Percentiles rank a stretch among this genome's conserved stretches.
phyloP scores from a whole-genome alignment of 192 early-diverging fungal species.

The Coemansia sp. region DNA sequence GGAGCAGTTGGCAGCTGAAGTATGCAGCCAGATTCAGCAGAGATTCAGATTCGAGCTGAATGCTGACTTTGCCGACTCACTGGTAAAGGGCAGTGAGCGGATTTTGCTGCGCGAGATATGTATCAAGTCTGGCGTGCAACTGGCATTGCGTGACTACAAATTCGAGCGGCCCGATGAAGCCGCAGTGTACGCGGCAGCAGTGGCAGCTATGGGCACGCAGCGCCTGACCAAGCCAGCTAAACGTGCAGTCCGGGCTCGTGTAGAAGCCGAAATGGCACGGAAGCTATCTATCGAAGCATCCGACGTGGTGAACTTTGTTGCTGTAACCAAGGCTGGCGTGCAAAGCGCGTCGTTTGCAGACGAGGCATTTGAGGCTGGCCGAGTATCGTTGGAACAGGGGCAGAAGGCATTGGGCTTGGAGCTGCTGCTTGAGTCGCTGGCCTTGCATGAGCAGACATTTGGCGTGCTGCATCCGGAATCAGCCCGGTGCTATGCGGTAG shows the following conservation, averaged over 20 bases:
- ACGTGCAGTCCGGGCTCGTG: slow-evolving; percentile 57
- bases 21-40: slow-evolving; percentile 63
- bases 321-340: slow-evolving; percentile 33
- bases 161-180: slow-evolving; percentile 54
- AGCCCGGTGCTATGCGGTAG: slow-evolving; percentile 74
- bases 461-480: slow-evolving; percentile 90
- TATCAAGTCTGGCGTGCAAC: slow-evolving; percentile 81
- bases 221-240: slow-evolving; percentile 57
- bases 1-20: slow-evolving; percentile 52
- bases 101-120: slow-evolving; percentile 82
- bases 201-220: slow-evolving; percentile 21
- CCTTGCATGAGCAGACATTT: slow-evolving; percentile 90
- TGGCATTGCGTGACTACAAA: slow-evolving; percentile 75
- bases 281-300: slow-evolving; percentile 20
- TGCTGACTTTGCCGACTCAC: slow-evolving; percentile 50
- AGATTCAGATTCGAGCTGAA: slow-evolving; percentile 76
- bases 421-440: slow-evolving; percentile 74
- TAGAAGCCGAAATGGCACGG: slow-evolving; percentile 23
- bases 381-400: slow-evolving; percentile 71
- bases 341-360: slow-evolving; percentile 74
- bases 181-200: slow-evolving; percentile 33
- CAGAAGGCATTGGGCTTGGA: slow-evolving; percentile 79
- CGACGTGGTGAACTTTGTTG: slow-evolving; percentile 41
- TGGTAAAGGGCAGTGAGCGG: slow-evolving; percentile 54
- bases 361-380: slow-evolving; percentile 85